Evolutionary conservation across 2,329 filamentous ascomycete genomes (phyloP).

Genomic region (Botrytis deweyae): DNA sequence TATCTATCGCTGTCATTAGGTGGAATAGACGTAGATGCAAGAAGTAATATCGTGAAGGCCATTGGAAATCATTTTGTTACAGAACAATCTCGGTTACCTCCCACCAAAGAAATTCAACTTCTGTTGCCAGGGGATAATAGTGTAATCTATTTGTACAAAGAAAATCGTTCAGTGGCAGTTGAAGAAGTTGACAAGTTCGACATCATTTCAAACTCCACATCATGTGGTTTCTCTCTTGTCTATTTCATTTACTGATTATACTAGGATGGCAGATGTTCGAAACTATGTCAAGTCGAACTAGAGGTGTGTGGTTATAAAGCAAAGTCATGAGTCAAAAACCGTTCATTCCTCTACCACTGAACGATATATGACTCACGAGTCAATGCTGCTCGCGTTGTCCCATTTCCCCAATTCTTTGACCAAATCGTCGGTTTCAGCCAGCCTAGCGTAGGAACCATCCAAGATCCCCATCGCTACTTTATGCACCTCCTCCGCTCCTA

Average conservation of each 20-base stretch:
- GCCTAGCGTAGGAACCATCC: not conserved
- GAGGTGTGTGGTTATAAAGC: not conserved
- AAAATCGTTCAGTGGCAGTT: not conserved
- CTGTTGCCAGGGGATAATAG: not conserved
- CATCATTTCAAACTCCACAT: not conserved
- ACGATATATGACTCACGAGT: not conserved
- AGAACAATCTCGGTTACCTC: not conserved
- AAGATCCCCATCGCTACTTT: conserved; percentile 7
- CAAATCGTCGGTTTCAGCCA: not conserved
- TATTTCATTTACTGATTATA: not conserved
- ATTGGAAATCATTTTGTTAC: not conserved
- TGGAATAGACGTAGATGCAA: not conserved
- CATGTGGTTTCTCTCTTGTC: not conserved
- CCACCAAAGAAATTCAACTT: not conserved
- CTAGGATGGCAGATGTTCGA: not conserved
- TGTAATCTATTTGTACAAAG: not conserved
- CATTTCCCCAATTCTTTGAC: not conserved
- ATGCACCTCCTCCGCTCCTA: conserved; percentile 17
- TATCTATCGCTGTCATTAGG: not conserved
- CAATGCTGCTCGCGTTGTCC: not conserved
- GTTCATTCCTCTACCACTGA: no score
- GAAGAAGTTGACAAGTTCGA: not conserved
- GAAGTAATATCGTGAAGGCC: not conserved
- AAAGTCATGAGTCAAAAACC: not conserved
- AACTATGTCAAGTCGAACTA: not conserved